These are phyloP conservation scores for Leccinum subfulvum DNA, from an alignment of 1,284 basidiomycete genomes.

Conservation along the genomic window DNA sequence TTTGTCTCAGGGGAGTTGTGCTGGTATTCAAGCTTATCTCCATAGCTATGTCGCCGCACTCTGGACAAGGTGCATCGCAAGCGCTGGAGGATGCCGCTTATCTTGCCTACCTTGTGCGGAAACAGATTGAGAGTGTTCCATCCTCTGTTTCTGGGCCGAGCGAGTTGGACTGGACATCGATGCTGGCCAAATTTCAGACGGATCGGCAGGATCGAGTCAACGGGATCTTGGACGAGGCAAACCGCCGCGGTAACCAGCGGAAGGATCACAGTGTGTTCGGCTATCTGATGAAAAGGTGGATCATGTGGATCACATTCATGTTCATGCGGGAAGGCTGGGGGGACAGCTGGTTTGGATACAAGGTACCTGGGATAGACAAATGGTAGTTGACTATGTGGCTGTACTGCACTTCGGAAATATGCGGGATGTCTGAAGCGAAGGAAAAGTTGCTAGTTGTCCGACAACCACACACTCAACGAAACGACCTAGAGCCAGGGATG, in stretches of 20 bases:
- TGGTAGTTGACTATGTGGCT: slow-evolving; percentile 20
- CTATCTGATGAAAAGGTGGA: slow-evolving; percentile 27
- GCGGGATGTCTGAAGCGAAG: slow-evolving; percentile 18
- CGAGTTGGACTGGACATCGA: slow-evolving; percentile 16
- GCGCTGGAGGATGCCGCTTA: slow-evolving; percentile 34
- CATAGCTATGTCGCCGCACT: slow-evolving; percentile 35
- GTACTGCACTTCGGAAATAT: slow-evolving; percentile 23
- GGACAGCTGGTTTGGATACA: slow-evolving; percentile 34
- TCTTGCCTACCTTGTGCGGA: slow-evolving; percentile 31
- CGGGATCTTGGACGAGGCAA: slow-evolving; percentile 29
- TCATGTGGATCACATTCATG: slow-evolving; percentile 24
- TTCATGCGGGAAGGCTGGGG: slow-evolving; percentile 31
- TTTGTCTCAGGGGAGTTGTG: background rate
- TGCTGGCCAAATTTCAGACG: slow-evolving; percentile 27
- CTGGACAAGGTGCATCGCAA: slow-evolving; percentile 36
- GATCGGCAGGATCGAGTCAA: slow-evolving; percentile 29
- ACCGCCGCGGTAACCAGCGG: slow-evolving; percentile 29
- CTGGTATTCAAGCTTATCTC: background rate
- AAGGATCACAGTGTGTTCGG: slow-evolving; percentile 20
- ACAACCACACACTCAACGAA: background rate
- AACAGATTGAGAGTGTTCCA: slow-evolving; percentile 8
- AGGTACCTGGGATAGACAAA: slow-evolving; percentile 31
- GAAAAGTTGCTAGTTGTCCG: background rate
- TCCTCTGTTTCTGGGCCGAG: background rate
- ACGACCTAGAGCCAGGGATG: slow-evolving; percentile 40